A percentile compares a stretch with the other conserved stretches of the same genome.
phyloP scores from a whole-genome alignment of 2,329 filamentous ascomycete species.

The Cercospora sesami region DNA sequence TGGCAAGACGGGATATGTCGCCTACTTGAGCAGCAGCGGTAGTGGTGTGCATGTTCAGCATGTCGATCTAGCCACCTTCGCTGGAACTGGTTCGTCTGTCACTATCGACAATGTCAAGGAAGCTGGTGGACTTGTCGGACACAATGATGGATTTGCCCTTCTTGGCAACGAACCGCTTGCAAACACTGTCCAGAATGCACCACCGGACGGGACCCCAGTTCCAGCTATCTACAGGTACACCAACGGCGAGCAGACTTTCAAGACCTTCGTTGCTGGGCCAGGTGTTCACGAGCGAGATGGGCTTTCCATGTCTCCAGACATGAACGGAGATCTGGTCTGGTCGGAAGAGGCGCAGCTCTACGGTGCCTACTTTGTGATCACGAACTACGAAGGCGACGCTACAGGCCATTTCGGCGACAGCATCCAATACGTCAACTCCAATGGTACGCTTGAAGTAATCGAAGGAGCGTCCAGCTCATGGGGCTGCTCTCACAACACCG shows the following conservation, averaged over 20 bases:
- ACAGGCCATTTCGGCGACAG: slow-evolving; percentile 61
- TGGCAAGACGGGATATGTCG: slow-evolving; percentile 59
- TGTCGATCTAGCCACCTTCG: slow-evolving; percentile 57
- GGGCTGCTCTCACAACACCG: slow-evolving; percentile 66
- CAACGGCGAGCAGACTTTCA: slow-evolving; percentile 57
- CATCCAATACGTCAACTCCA: slow-evolving; percentile 52
- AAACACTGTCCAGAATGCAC: slow-evolving; percentile 52
- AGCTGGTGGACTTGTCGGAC: slow-evolving; percentile 61
- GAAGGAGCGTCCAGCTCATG: slow-evolving; percentile 56
- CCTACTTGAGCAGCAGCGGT: slow-evolving; percentile 59
- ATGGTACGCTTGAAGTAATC: slow-evolving; percentile 55
- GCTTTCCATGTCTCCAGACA: slow-evolving; percentile 56
- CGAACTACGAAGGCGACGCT: slow-evolving; percentile 56
- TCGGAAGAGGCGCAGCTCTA: slow-evolving; percentile 58
- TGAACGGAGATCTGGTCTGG: slow-evolving; percentile 64
- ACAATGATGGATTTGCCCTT: slow-evolving; percentile 64
- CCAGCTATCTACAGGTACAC: slow-evolving; percentile 62
- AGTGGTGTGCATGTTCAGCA: slow-evolving; percentile 60
- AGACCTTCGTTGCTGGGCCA: slow-evolving; percentile 61
- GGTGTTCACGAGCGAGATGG: slow-evolving; percentile 51
- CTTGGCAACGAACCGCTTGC: slow-evolving; percentile 59
- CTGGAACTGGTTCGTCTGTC: slow-evolving; percentile 53
- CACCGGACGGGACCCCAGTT: slow-evolving; percentile 53
- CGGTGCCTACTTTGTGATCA: slow-evolving; percentile 63
- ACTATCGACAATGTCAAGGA: slow-evolving; percentile 58